Evolutionary conservation across 1,284 basidiomycete genomes (phyloP), one percentile per base, ranked within the genome.

Genomic region (Fomitopsis pinicola): DNA sequence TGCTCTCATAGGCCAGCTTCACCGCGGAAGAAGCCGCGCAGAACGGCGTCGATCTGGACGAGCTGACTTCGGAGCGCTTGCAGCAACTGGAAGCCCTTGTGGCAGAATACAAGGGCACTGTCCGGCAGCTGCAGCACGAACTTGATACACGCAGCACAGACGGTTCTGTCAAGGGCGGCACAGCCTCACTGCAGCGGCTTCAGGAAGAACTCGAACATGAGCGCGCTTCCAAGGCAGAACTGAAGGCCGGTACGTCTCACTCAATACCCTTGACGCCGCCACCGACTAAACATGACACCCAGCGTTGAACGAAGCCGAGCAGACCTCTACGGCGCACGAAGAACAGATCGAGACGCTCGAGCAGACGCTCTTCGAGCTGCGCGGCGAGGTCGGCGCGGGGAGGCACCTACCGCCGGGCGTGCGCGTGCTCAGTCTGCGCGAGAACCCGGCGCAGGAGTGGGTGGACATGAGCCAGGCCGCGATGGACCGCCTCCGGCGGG

Each of bases 361-460:
- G 63, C 86, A 89, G 67, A 82, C 82, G 33, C 80, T 94, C 19
- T 92, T 91, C 71, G 87, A 90, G 58, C 79, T 95, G 0, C 78
- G 82, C 19, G 87, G 87, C 2, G 86, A 92, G 72, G 86, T 93
- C 33, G 90, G 86, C 0, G 84, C 83, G 0, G 94, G 94, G 4
- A 80, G 88, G 54, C 92, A 93, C 68, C 81, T 95, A 8, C 88
- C 88, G 0, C 86, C 86, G 0, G 85, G 85, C 22, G 81, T 84
- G 44, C 85, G 90, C 14, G 83, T 94, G 3, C 76, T 95, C 9
- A 83, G 83, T 48, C 75, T 95, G 62, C 76, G 75, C 10, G 85
- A 90, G 52, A 95, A 94, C 66, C 94, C 93, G 0, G 88, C 88
- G 30, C 82, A 86, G 64, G 76, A 83, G 60, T 91, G 92, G 84